These are phyloP conservation scores for Gaertneriomyces sp. DNA, from an alignment of 192 early-diverging fungal genomes.

Conservation along the genomic window DNA sequence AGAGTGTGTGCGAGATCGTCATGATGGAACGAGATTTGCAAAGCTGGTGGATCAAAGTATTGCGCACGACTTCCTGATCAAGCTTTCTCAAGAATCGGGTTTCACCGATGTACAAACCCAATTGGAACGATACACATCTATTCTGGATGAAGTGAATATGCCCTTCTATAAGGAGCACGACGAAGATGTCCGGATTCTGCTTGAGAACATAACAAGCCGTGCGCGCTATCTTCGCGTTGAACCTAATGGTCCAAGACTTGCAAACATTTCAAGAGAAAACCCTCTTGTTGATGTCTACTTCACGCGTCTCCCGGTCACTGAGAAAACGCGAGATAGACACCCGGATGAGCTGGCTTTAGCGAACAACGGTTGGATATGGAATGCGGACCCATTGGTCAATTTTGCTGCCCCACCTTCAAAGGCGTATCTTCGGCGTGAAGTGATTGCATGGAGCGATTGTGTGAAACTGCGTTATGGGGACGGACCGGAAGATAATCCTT, in stretches of 20 bases:
- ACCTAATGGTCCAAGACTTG: constrained; percentile 82
- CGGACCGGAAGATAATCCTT: constrained; percentile 80
- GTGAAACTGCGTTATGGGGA: constrained; percentile 95
- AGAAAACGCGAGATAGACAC: constrained; percentile 49
- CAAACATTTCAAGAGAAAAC: constrained; percentile 64
- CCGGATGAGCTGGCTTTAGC: constrained; percentile 73
- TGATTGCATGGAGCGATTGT: constrained; percentile 99
- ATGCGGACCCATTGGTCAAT: constrained; percentile 82
- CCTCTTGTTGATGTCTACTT: constrained; percentile 97
- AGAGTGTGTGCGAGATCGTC: constrained; percentile 26
- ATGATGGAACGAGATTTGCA: constrained; percentile 52
- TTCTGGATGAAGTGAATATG: constrained; percentile 88
- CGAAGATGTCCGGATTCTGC: constrained; percentile 63
- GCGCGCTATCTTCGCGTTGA: constrained; percentile 82
- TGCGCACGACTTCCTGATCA: constrained; percentile 50
- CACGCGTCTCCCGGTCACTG: constrained; percentile 69
- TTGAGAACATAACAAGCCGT: constrained; percentile 71
- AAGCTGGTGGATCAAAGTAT: constrained; percentile 49
- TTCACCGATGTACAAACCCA: constrained; percentile 35
- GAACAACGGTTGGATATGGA: constrained; percentile 93
- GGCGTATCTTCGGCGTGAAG: constrained; percentile 89
- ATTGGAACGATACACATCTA: constrained; percentile 46
- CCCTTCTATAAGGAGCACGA: constrained; percentile 84
- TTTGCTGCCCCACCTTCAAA: constrained; percentile 85
- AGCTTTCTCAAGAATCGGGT: constrained; percentile 11